Conservation (phyloP, 2,329 filamentous ascomycete genomes). For the Epichloe gansuensis region DNA sequence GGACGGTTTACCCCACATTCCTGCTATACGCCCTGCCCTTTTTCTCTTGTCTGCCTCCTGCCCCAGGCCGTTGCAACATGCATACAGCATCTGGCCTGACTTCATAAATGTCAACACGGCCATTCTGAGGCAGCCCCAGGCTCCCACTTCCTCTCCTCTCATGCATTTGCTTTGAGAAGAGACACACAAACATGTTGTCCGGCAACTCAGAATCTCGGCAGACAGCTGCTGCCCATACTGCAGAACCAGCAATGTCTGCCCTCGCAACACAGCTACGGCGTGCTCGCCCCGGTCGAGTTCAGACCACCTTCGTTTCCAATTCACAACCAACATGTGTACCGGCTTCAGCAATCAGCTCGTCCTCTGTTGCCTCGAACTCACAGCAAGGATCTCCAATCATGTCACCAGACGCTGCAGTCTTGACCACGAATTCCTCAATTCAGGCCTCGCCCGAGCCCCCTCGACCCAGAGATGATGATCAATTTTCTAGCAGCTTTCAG, state of each 20-base stretch:
- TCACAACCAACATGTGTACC: constrained; percentile 21
- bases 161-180: constrained; percentile 12
- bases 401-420: constrained; percentile 38
- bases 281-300: constrained; percentile 33
- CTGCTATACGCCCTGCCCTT: not conserved
- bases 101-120: constrained; percentile 26
- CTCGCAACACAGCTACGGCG: constrained; percentile 27
- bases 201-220: constrained; percentile 14
- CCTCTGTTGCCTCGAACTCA: constrained; percentile 42
- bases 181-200: constrained; percentile 12
- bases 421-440: constrained; percentile 49
- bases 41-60: constrained; percentile 6
- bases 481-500: constrained; percentile 43
- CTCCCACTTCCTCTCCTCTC: constrained; percentile 9
- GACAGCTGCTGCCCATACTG: constrained; percentile 12
- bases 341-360: constrained; percentile 41
- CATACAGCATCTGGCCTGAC: constrained; percentile 19
- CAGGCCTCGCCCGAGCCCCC: constrained; percentile 54
- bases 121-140: constrained; percentile 14
- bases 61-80: constrained; percentile 21
- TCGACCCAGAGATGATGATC: constrained; percentile 40
- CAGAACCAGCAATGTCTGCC: constrained; percentile 29
- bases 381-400: constrained; percentile 43
- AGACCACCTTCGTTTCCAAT: constrained; percentile 28
- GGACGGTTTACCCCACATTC: constrained; percentile 7